Evolutionary conservation across 2,329 filamentous ascomycete genomes (phyloP), one percentile per base, ranked within the genome.

Genomic region (Chrysosphaeria jannelii): DNA sequence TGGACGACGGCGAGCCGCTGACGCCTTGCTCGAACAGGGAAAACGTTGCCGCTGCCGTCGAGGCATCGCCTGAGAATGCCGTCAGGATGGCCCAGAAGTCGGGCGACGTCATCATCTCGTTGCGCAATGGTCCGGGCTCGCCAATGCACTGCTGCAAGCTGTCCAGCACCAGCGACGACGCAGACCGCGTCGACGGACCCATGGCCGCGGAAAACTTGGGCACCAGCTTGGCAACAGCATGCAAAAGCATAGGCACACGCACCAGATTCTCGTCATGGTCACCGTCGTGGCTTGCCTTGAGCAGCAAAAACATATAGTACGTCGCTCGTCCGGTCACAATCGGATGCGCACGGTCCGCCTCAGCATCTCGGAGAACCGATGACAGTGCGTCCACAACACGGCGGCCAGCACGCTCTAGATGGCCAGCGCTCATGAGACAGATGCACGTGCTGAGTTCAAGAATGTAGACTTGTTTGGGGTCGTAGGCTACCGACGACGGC

Each of bases 51-150:
- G 66, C 53, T 2, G 76, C 71, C 13, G 70, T 67, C 25, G 74
- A 66, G 3, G 61, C 47, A 29, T 68, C 58, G 13, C 53, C 51
- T 22, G 74, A 64, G 10, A 97, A 49, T 15, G 64, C 59, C 29
- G 76, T 67, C 24, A 97, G 51, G 9, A 91, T 72, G 5, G 70
- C 69, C 85, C 85, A 97, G 42, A 97, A 93, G 38, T 97, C 85
- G 0, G 85, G 85, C 10, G 81, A 93, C 9, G 75, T 81, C 45
- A 89, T 88, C 33, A 93, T 72, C 45, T 93, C 81, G 33, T 74
- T 90, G 27, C 75, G 65, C 14, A 97, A 49, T 8, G 71, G 63
- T 13, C 66, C 65, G 1, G 75, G 63, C 28, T 70, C 62, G 24
- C 69, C 64, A 32, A 90, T 72, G 35, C 79, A 91, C 21, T 66